Conservation (phyloP, 2,329 filamentous ascomycete species). For the Penicillium sp. region DNA sequence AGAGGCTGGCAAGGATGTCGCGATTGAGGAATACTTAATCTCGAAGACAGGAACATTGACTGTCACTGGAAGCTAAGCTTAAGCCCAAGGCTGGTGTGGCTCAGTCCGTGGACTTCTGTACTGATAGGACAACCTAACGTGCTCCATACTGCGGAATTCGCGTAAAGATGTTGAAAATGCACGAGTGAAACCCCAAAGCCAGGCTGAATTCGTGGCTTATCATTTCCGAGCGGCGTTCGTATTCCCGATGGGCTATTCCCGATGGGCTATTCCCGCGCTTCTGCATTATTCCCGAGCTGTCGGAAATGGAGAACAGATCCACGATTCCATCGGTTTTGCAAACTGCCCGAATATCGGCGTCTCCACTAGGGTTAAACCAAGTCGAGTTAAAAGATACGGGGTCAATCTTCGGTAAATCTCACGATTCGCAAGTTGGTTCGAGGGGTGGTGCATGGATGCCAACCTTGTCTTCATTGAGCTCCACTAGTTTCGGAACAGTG, state of each 20-base stretch:
- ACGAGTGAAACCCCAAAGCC: no score
- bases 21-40: conserved; percentile 60
- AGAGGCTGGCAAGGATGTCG: conserved; percentile 64
- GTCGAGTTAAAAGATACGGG: neutral
- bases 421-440: neutral
- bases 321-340: neutral
- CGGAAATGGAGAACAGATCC: neutral
- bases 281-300: neutral
- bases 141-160: no score
- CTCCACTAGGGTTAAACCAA: neutral
- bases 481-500: neutral
- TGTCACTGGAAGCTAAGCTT: neutral
- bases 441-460: neutral
- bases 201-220: neutral
- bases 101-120: no score
- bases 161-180: no score
- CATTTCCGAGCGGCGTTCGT: neutral
- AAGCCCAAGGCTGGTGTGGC: neutral
- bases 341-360: neutral
- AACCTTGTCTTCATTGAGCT: neutral
- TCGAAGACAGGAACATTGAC: conserved; percentile 31
- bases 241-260: neutral
- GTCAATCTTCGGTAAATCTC: neutral
- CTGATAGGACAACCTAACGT: no score
- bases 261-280: neutral